phyloP scores from a whole-genome alignment of 2,329 filamentous ascomycete species.

The Botryosphaeria dothidea region DNA sequence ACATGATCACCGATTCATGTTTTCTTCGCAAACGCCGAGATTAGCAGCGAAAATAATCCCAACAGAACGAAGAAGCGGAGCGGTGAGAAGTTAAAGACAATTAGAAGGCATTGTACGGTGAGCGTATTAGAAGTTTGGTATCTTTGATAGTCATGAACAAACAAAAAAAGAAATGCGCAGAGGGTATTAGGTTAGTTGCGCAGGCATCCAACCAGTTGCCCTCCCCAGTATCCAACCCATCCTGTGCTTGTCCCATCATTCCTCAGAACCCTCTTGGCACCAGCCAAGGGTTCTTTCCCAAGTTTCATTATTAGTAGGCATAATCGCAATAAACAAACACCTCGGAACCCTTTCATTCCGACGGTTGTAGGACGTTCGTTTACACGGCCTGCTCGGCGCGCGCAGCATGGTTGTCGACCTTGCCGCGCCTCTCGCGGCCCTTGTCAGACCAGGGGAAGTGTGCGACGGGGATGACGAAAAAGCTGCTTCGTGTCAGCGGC shows the following conservation, averaged over 20 bases:
- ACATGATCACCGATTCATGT: not conserved
- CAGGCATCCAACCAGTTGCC: not conserved
- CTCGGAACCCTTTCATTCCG: not conserved
- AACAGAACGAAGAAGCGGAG: too few species aligned
- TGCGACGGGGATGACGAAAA: conserved; percentile 88
- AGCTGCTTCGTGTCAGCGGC: conserved; percentile 55
- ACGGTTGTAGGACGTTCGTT: not conserved
- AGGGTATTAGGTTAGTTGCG: not conserved
- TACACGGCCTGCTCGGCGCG: conserved; percentile 28
- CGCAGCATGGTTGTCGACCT: conserved; percentile 43
- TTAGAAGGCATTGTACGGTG: not conserved
- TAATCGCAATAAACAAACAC: not conserved
- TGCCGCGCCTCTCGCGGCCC: conserved; percentile 38
- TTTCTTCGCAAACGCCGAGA: not conserved
- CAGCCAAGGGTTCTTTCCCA: not conserved
- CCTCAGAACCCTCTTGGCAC: not conserved
- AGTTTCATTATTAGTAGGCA: not conserved
- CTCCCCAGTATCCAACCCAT: not conserved
- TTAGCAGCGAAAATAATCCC: too few species aligned
- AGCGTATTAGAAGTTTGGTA: conserved; percentile 5
- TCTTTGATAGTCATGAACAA: not conserved
- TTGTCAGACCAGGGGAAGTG: conserved; percentile 87
- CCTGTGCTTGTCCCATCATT: not conserved
- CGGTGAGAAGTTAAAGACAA: too few species aligned
- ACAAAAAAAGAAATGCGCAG: not conserved